These are phyloP conservation scores for Tanacetum coccineum DNA, from an alignment of 129 eudicot genomes.

Conservation along the genomic window DNA sequence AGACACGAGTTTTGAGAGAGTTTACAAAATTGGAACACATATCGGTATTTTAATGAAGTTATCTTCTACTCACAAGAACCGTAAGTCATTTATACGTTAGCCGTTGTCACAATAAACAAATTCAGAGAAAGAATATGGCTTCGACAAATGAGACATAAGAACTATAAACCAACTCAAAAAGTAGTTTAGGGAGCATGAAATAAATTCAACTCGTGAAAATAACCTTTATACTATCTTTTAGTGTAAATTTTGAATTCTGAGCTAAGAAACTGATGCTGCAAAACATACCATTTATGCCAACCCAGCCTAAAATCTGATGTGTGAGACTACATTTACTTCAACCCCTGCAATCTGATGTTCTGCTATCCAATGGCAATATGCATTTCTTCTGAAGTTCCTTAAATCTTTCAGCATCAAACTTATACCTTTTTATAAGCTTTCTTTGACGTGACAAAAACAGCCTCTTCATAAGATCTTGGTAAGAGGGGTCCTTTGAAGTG, in stretches of 20 bases:
- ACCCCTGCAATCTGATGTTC: slow-evolving; percentile 28
- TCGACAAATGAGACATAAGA: too few species aligned
- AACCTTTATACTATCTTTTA: neutral
- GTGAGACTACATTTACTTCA: neutral
- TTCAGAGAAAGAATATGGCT: too few species aligned
- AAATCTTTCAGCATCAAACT: slow-evolving; percentile 51
- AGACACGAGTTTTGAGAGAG: too few species aligned
- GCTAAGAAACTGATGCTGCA: neutral
- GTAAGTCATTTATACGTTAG: too few species aligned
- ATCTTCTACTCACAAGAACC: too few species aligned
- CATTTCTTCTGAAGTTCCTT: slow-evolving; percentile 55
- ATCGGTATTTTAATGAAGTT: too few species aligned
- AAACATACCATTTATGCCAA: neutral
- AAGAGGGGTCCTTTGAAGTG: slow-evolving; percentile 73
- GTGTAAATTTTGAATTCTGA: neutral
- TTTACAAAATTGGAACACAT: too few species aligned
- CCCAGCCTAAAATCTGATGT: neutral
- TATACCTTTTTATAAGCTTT: slow-evolving; percentile 61
- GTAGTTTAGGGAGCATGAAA: too few species aligned
- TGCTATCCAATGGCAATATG: slow-evolving; percentile 37
- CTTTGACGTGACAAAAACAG: slow-evolving; percentile 78
- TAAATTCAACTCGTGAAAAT: too few species aligned
- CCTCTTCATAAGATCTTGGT: slow-evolving; percentile 71
- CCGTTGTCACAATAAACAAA: too few species aligned
- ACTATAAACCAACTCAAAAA: too few species aligned